These are phyloP conservation scores for Peniophora sp. DNA, from an alignment of 1,284 basidiomycete genomes.

Conservation along the genomic window DNA sequence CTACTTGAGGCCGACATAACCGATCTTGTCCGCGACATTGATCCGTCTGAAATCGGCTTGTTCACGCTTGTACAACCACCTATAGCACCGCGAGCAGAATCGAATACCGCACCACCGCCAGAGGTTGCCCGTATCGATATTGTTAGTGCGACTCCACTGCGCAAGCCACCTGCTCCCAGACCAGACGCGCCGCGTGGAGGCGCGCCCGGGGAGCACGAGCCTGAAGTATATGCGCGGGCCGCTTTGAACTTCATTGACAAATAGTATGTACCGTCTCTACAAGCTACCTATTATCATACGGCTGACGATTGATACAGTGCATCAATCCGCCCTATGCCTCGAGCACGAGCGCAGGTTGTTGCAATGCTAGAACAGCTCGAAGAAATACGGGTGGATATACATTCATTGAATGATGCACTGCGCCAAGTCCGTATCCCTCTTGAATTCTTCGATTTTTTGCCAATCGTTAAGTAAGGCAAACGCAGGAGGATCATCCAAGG, in stretches of 20 bases:
- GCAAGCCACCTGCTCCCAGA: conserved; percentile 30
- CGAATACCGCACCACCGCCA: conserved; percentile 20
- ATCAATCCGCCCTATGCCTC: conserved; percentile 64
- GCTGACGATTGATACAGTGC: conserved; percentile 29
- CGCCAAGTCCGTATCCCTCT: conserved; percentile 39
- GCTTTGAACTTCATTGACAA: conserved; percentile 67
- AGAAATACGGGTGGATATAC: conserved; percentile 44
- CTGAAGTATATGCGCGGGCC: conserved; percentile 67
- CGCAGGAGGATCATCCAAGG: conserved; percentile 20
- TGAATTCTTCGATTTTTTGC: conserved; percentile 1
- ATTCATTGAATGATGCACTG: conserved; percentile 35
- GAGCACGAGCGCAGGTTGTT: conserved; percentile 49
- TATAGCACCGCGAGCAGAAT: conserved; percentile 19
- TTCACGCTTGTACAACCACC: conserved; percentile 44
- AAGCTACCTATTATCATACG: neutral
- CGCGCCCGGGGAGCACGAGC: conserved; percentile 42
- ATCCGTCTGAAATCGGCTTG: conserved; percentile 67
- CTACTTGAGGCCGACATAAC: conserved; percentile 54
- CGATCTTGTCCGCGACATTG: conserved; percentile 70
- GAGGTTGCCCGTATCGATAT: conserved; percentile 59
- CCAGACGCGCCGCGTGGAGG: conserved; percentile 22
- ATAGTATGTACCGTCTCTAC: conserved; percentile 40
- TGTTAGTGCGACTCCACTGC: conserved; percentile 60
- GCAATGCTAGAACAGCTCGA: conserved; percentile 47
- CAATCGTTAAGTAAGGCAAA: conserved; percentile 23